A percentile compares a stretch with the other conserved stretches of the same genome.
phyloP scores from a whole-genome alignment of 2,329 filamentous ascomycete species.

The Didymella arachidicola region DNA sequence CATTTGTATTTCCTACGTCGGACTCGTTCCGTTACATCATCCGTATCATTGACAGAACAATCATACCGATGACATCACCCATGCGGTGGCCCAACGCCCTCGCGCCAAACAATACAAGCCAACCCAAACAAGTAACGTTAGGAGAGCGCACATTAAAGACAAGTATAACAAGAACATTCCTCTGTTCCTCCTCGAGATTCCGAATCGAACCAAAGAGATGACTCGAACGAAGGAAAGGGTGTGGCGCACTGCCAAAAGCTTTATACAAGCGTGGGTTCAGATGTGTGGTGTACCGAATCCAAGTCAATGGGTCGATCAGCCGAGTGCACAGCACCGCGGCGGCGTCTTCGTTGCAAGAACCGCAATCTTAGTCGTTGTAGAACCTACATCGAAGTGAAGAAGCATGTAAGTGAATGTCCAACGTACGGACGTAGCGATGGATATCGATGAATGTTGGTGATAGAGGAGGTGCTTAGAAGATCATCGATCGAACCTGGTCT shows the following conservation, averaged over 20 bases:
- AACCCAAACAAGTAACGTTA: slow-evolving; percentile 9
- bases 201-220: slow-evolving; percentile 8
- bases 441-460: slow-evolving; percentile 38
- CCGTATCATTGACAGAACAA: slow-evolving; percentile 12
- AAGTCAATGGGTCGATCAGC: slow-evolving; percentile 6
- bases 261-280: slow-evolving; percentile 12
- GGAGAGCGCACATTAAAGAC: slow-evolving; percentile 2
- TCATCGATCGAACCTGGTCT: slow-evolving; percentile 54
- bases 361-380: slow-evolving; percentile 36
- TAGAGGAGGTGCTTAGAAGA: slow-evolving; percentile 44
- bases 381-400: slow-evolving; percentile 38
- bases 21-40: slow-evolving; percentile 13
- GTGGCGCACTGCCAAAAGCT: slow-evolving; percentile 2
- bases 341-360: slow-evolving; percentile 24
- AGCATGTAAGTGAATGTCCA: slow-evolving; percentile 39
- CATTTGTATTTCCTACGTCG: slow-evolving; percentile 6
- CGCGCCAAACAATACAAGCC: slow-evolving; percentile 15
- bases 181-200: background rate
- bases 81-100: slow-evolving; percentile 9
- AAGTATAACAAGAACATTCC: slow-evolving; percentile 4
- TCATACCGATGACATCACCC: slow-evolving; percentile 6
- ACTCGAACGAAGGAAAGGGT: slow-evolving; percentile 1
- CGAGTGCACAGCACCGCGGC: slow-evolving; percentile 17
- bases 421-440: slow-evolving; percentile 23
- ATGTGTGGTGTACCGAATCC: background rate